Conservation (phyloP, 2,329 filamentous ascomycete genomes). For the Arthrocladium fulminans region DNA sequence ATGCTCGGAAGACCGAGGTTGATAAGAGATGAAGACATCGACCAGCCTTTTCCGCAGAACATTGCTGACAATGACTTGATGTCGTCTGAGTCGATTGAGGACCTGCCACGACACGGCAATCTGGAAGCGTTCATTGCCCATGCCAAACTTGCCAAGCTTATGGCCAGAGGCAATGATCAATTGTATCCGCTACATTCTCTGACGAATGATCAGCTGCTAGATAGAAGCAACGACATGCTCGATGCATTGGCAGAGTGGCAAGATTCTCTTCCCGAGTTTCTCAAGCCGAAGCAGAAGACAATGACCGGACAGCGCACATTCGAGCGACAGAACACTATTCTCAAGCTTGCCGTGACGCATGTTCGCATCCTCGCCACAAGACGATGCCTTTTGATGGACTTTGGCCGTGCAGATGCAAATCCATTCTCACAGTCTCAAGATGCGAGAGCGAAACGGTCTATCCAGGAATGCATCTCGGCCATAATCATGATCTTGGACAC, state of each 20-base stretch:
- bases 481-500: constrained; percentile 21
- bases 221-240: constrained; percentile 19
- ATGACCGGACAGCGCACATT: constrained; percentile 23
- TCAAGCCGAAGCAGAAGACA: constrained; percentile 23
- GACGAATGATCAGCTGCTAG: constrained; percentile 19
- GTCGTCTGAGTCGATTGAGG: constrained; percentile 29
- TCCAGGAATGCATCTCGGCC: constrained; percentile 21
- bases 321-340: constrained; percentile 23
- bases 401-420: constrained; percentile 11
- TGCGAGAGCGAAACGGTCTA: constrained; percentile 13
- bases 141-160: constrained; percentile 23
- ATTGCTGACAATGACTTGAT: constrained; percentile 52
- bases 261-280: constrained; percentile 21
- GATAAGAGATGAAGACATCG: constrained; percentile 56
- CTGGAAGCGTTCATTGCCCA: constrained; percentile 21
- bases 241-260: constrained; percentile 21
- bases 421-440: constrained; percentile 9
- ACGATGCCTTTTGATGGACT: constrained; percentile 22
- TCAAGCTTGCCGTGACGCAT: constrained; percentile 25
- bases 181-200: constrained; percentile 23
- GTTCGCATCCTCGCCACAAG: constrained; percentile 24
- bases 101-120: constrained; percentile 24
- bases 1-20: constrained; percentile 53
- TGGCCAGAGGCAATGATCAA: constrained; percentile 22
- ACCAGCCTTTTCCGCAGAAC: constrained; percentile 49